Base-by-base conservation (phyloP, 768 basidiomycete species). In the Suillus occidentalis region DNA sequence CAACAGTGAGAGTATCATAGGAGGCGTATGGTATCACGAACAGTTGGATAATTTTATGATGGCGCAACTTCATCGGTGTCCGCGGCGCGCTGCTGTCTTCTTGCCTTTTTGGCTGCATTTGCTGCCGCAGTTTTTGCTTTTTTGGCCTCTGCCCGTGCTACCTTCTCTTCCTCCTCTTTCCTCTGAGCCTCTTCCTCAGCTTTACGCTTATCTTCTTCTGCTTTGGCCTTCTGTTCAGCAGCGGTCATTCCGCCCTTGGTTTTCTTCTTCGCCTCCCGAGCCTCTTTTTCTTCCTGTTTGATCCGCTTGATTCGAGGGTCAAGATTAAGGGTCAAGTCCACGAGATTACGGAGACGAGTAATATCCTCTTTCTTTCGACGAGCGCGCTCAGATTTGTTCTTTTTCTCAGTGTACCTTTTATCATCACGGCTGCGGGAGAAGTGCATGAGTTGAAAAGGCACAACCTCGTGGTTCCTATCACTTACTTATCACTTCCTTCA, bases 371-470 rank as follows among this genome's bases (percentile, higher is more conserved):
- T 97, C 84, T 99, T 99, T 75, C 94, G 84, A 64, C 95, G 86
- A 14, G 95, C 93, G 40, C 97, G 95, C 80, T 99, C 97, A 6
- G 92, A 80, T 79, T 97, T 98, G 87, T 99, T 99, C 85, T 99
- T 99, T 85, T 98, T 99, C 81, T 99, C 97, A 20, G 94, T 95
- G 81, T 96, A 97, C 37, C 97, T 91, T 80, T 99, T 99, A 77
- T 99, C 97, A 77, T 99, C 97, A 64, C 97, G 97, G 74, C 94
- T 96, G 69, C 20, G 20, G 67, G 70, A 60, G 75, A 65, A 65
- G n/a, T 58, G 42, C 62, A 43, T 55, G 20, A 25, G 59, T 25
- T 16, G 18, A 14, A 28, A 36, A 42, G 20, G 40, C 52, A 60
- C 18, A 3, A 61, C 25, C 62, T 12, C 61, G 25, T 12, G 40